A percentile compares a stretch with the other conserved stretches of the same genome.
phyloP scores from a whole-genome alignment of 2,329 filamentous ascomycete species.

The Pseudopyricularia cyperi region DNA sequence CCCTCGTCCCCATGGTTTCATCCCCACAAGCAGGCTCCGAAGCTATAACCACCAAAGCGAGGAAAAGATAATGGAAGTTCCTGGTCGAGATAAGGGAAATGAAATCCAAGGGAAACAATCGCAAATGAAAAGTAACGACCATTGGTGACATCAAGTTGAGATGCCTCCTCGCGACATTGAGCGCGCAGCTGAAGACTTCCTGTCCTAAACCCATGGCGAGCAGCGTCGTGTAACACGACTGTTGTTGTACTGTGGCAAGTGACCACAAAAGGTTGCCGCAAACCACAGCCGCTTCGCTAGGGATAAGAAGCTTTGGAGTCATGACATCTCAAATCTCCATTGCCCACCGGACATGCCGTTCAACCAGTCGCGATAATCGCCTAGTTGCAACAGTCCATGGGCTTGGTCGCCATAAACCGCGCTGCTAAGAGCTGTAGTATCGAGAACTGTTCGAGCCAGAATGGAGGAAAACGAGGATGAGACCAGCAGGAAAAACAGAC shows the following conservation, averaged over 20 bases:
- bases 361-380: constrained; percentile 2
- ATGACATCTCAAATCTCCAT: not conserved
- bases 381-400: not conserved
- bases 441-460: constrained; percentile 22
- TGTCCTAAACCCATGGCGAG: no score
- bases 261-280: not conserved
- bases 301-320: not conserved
- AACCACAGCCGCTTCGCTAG: not conserved
- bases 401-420: not conserved
- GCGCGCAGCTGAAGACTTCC: no score
- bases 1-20: constrained; percentile 18
- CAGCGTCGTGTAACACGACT: no score
- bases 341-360: constrained; percentile 16
- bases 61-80: constrained; percentile 11
- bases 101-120: not conserved
- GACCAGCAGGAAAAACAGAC: constrained; percentile 6
- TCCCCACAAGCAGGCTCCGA: constrained; percentile 21
- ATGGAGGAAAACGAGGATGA: constrained; percentile 6
- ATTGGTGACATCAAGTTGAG: no score
- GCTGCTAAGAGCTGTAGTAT: not conserved
- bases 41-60: constrained; percentile 16
- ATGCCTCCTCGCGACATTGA: no score
- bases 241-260: constrained; percentile 4
- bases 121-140: not conserved
- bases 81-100: constrained; percentile 1